Evolutionary conservation across 2,329 filamentous ascomycete genomes (phyloP), one percentile per base, ranked within the genome.

Genomic region (Colletotrichum sp.): DNA sequence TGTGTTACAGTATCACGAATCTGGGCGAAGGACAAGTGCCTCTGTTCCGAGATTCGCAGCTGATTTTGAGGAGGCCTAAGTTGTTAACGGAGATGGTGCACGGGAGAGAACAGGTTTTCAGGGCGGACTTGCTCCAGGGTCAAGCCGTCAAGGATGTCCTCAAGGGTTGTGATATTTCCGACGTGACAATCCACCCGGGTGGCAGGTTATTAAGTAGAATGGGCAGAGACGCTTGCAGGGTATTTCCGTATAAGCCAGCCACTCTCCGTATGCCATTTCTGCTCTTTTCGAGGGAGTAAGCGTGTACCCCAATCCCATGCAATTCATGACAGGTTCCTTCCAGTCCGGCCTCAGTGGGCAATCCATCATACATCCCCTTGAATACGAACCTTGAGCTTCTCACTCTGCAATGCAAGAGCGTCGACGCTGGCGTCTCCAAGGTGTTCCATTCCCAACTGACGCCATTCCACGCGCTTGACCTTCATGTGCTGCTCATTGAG

Each of bases 301-400:
- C 16, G 16, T 12, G 39, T 52, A 52, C n/a, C 44, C 18, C 44
- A 52, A 5, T 52, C 10, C 36, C 36, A 39, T 39, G 36, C 36
- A 44, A 18, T 44, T n/a, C 18, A 44, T 44, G 9, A 44, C 39
- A n/a, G 8, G 18, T n/a, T 21, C 57, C 10, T 13, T 62, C 28
- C 9, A 34, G 18, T 12, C 39, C 39, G 39, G 39, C 39, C 39
- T 49, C 18, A 12, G 2, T n/a, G 1, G 26, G 36, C 36, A 39
- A 57, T 12, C 63, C 34, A 44, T 70, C 28, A 70, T 28, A 70
- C 18, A 16, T 70, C 68, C 2, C 36, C 68, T 15, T 70, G 12
- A 6, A 70, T 62, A 15, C 30, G 8, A 2, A 26, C 18, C 26
- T 21, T 44, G n/a, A 63, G 4, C 36, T 70, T 34, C 26, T 44